Evolutionary conservation across 352 stramenopile genomes (phyloP).

Genomic region (Phytopythium montanum): DNA sequence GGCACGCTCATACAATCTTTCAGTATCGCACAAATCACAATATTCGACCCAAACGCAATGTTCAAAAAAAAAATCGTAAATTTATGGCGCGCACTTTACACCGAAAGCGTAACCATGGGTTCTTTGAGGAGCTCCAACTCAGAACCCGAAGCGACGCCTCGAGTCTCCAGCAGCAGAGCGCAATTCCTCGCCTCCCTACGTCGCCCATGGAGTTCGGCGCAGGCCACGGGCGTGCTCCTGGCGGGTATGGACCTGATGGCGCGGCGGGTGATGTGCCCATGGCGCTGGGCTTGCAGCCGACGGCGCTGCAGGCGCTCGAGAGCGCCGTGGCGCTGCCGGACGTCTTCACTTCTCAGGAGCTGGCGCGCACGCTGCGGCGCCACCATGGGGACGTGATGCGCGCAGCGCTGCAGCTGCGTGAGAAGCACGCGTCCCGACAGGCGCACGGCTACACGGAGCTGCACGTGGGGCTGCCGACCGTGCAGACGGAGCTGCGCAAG

Average conservation of each 20-base stretch:
- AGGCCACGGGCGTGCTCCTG: slow-evolving; percentile 13
- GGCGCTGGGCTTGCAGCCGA: slow-evolving; percentile 25
- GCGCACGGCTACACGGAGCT: slow-evolving; percentile 51
- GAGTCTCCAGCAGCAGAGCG: too few relatives aligned
- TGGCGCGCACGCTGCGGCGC: slow-evolving; percentile 56
- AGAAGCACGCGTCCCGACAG: slow-evolving; percentile 53
- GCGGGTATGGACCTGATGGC: slow-evolving; percentile 14
- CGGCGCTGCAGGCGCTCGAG: slow-evolving; percentile 57
- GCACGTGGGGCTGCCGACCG: slow-evolving; percentile 50
- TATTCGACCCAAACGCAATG: too few relatives aligned
- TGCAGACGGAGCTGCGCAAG: slow-evolving; percentile 69
- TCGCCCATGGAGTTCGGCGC: slow-evolving; percentile 22
- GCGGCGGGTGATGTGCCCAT: slow-evolving; percentile 29
- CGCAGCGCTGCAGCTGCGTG: slow-evolving; percentile 58
- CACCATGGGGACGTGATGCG: slow-evolving; percentile 69
- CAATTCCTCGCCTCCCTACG: too few relatives aligned
- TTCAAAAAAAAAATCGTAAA: too few relatives aligned
- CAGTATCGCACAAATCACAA: too few relatives aligned
- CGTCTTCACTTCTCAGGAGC: slow-evolving; percentile 47
- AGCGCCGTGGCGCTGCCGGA: slow-evolving; percentile 63
- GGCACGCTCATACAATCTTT: too few relatives aligned
- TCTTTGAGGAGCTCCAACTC: too few relatives aligned
- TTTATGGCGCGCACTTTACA: too few relatives aligned
- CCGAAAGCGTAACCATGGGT: too few relatives aligned
- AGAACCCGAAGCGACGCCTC: too few relatives aligned